These are phyloP conservation scores for Phytophthora hybrid DNA, from an alignment of 352 stramenopile genomes.

Conservation along the genomic window DNA sequence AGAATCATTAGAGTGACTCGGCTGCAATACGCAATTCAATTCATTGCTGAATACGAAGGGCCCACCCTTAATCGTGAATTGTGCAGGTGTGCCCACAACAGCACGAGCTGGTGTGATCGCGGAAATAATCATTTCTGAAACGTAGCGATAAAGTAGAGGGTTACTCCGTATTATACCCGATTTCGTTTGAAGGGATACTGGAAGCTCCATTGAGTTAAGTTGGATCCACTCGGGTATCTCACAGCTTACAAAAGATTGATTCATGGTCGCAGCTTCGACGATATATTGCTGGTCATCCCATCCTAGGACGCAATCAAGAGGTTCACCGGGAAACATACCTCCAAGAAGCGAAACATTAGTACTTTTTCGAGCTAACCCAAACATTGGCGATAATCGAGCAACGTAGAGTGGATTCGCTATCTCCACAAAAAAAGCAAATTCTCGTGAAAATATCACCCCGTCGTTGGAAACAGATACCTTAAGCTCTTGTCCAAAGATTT, in stretches of 20 bases:
- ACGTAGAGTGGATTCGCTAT: slow-evolving; percentile 15
- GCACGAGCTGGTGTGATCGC: slow-evolving; percentile 33
- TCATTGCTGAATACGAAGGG: slow-evolving; percentile 35
- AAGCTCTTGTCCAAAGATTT: slow-evolving; percentile 11
- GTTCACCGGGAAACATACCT: slow-evolving; percentile 13
- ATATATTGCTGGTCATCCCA: slow-evolving; percentile 36
- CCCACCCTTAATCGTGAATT: slow-evolving; percentile 34
- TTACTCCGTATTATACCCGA: slow-evolving; percentile 42
- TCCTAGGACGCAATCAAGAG: slow-evolving; percentile 48
- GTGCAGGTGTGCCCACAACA: slow-evolving; percentile 18
- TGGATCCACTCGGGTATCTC: slow-evolving; percentile 31
- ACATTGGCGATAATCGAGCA: slow-evolving; percentile 32
- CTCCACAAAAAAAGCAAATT: slow-evolving; percentile 10
- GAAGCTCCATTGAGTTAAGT: slow-evolving; percentile 33
- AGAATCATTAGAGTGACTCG: not conserved
- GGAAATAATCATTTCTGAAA: slow-evolving; percentile 27
- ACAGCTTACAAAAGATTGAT: slow-evolving; percentile 41
- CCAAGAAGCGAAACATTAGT: slow-evolving; percentile 37
- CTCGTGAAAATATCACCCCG: slow-evolving; percentile 38
- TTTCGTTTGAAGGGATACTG: slow-evolving; percentile 38
- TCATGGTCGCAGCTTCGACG: slow-evolving; percentile 24
- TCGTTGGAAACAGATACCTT: slow-evolving; percentile 49
- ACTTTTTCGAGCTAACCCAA: slow-evolving; percentile 28
- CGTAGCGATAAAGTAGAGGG: slow-evolving; percentile 48
- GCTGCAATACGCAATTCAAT: slow-evolving; percentile 30